Base-by-base conservation (phyloP, 1,139 yeast genomes). In the Kurtzmaniella quercitrusa region DNA sequence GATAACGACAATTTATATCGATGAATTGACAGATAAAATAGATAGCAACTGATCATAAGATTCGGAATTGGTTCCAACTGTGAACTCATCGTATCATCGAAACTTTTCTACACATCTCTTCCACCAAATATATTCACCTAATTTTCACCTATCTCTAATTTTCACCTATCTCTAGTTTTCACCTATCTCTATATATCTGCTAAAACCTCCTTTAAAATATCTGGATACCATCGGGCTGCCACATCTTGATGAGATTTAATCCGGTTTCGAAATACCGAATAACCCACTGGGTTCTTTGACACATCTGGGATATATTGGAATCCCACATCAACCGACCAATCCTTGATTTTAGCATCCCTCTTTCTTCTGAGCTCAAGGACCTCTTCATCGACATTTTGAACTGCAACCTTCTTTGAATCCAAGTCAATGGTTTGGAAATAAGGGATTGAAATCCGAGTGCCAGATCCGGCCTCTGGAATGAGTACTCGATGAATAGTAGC, bases 401-500 rank as follows among this genome's bases (percentile, higher is more conserved):
- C 53, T 0, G 63, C 59, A 0, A 67, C 54, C 47, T 73, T 73
- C 46, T 56, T 60, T 15, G 74, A 56, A 44, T 76, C 79, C 40
- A 75, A 62, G 53, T 77, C 70, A 44, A 77, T 74, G 7, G 81
- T 75, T 53, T 71, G 81, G 58, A 78, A 78, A 55, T 76, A 77
- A 1, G 83, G 81, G 15, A 78, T 63, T 8, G 81, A 75, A 14
- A 77, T 58, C 41, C 83, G 57, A 11, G 80, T 77, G 1, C 82
- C 82, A 6, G 68, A 51, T 0, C 82, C 83, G 2, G 73, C 62
- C 17, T 64, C 54, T 0, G 88, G 87, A 1, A 79, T 72, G 39
- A 75, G 52, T 1, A 82, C 89, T 42, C 82, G 64, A 57, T 83
- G 90, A 17, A 82, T 80, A 0, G 89, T 82, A n/a, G 89, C 85